Percentiles rank a stretch among this genome's conserved stretches.
These are phyloP conservation scores for Kwoniella dendrophila DNA, from an alignment of 768 basidiomycete genomes.

Conservation along the genomic window DNA sequence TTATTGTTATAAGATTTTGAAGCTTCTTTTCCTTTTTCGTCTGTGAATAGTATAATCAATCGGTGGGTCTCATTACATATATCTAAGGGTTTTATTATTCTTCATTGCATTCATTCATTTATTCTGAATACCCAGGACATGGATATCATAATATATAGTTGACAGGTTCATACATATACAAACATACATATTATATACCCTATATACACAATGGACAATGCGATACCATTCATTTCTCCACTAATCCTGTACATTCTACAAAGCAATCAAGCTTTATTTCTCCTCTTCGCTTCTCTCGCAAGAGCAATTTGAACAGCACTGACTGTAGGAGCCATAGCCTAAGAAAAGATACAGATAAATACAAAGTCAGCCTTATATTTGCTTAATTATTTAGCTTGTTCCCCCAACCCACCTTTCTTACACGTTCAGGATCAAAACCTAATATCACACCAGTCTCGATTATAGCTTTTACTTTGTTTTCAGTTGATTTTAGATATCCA, in stretches of 20 bases:
- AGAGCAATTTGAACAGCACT: slow-evolving; percentile 45
- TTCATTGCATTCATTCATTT: no score
- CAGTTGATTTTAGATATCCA: slow-evolving; percentile 74
- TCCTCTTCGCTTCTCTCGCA: slow-evolving; percentile 31
- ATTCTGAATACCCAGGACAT: background rate
- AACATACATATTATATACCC: slow-evolving; percentile 1
- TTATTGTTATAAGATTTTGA: background rate
- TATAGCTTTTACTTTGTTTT: slow-evolving; percentile 79
- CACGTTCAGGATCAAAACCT: slow-evolving; percentile 42
- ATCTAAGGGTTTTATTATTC: background rate
- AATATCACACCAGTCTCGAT: slow-evolving; percentile 58
- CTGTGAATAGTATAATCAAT: background rate
- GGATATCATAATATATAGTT: background rate
- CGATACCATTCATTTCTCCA: background rate
- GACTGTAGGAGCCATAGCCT: slow-evolving; percentile 47
- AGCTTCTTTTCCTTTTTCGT: no score
- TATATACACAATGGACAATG: slow-evolving; percentile 5
- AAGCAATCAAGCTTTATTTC: background rate
- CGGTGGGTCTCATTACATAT: slow-evolving; percentile 1
- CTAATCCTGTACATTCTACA: background rate
- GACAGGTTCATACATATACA: background rate
- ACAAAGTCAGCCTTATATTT: background rate
- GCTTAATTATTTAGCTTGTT: no score
- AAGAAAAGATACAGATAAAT: background rate
- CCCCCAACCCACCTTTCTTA: slow-evolving; percentile 47